Evolutionary conservation across 495 filamentous ascomycete genomes (phyloP).

Genomic region (Cairneyella variabilis): DNA sequence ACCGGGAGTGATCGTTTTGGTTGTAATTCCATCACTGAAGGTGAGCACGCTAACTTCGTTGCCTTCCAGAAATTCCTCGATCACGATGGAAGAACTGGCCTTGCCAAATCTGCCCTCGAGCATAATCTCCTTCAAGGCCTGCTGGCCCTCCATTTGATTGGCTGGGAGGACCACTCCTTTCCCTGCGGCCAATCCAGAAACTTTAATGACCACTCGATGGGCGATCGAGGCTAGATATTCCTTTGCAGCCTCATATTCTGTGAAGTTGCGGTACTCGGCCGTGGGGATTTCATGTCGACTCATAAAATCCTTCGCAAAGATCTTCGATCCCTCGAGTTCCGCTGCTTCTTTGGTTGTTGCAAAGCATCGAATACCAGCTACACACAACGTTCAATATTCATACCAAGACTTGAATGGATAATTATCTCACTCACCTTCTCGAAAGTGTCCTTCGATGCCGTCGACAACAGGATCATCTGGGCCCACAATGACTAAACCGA

Average conservation of each 20-base stretch:
- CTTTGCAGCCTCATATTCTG: constrained; percentile 67
- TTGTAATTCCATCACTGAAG: constrained; percentile 84
- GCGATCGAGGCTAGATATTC: constrained; percentile 68
- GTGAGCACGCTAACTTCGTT: constrained; percentile 87
- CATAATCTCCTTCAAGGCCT: constrained; percentile 84
- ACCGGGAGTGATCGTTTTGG: constrained; percentile 76
- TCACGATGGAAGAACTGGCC: constrained; percentile 86
- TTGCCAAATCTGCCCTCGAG: constrained; percentile 76
- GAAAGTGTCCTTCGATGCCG: constrained; percentile 80
- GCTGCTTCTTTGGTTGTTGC: constrained; percentile 85
- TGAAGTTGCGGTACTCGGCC: constrained; percentile 82
- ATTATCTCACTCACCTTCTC: constrained; percentile 37
- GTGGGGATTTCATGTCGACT: constrained; percentile 82
- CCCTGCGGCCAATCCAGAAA: constrained; percentile 67
- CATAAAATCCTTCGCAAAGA: constrained; percentile 98
- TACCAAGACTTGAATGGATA: constrained; percentile 27
- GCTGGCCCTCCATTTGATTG: constrained; percentile 69
- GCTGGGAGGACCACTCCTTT: constrained; percentile 73
- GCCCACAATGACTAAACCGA: constrained; percentile 84
- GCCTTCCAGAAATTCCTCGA: constrained; percentile 88
- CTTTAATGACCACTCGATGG: constrained; percentile 74
- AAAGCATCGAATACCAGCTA: constrained; percentile 73
- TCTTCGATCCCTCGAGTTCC: constrained; percentile 87
- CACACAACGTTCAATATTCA: constrained; percentile 15
- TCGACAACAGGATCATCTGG: constrained; percentile 94